Base-by-base conservation (phyloP, 2,329 filamentous ascomycete species). In the Cytospora piceae region DNA sequence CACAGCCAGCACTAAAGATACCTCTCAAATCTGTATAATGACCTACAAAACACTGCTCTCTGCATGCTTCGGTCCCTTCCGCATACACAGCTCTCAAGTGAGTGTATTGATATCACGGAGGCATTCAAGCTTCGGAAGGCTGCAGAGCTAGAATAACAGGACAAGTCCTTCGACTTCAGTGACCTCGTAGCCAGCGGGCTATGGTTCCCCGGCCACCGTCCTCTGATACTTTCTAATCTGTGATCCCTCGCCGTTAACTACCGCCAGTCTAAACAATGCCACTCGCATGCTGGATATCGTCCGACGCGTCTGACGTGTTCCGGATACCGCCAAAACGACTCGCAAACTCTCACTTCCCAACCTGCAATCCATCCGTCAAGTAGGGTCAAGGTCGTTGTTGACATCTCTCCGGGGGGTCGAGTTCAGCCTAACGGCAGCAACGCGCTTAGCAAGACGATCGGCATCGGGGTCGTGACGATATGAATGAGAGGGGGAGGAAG, bases 381-480 rank as follows among this genome's bases (percentile, higher is more conserved):
- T 58, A 46, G 54, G 24, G 46, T 49, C 27, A 12, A 15, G 37
- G n/a, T 58, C 52, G 22, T 46, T 55, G 24, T 24, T 52, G 53
- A 49, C 20, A 52, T 42, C 51, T 42, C 20, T 39, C 37, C 67
- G 68, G 64, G 64, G 70, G 58, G 72, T 70, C 67, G 80, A 74
- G 53, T 83, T 85, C 77, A 86, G 82, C 83, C 85, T 88, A 83
- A 87, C 84, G 79, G 84, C 83, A 83, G 84, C 84, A 85, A 88
- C 83, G 79, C 84, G 81, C 81, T 88, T 88, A 87, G 85, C 83
- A 82, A 87, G 83, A 70, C 81, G 83, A 79, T 84, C 82, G 54
- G 66, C 37, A 75, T 80, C 81, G 70, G 78, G 63, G 68, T 72
- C 51, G 56, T 61, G 49, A 39, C 71, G 69, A 71, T 70, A 71